Evolutionary conservation across 306 rosid species (phyloP).

Genomic region (Arachis hypogaea): DNA sequence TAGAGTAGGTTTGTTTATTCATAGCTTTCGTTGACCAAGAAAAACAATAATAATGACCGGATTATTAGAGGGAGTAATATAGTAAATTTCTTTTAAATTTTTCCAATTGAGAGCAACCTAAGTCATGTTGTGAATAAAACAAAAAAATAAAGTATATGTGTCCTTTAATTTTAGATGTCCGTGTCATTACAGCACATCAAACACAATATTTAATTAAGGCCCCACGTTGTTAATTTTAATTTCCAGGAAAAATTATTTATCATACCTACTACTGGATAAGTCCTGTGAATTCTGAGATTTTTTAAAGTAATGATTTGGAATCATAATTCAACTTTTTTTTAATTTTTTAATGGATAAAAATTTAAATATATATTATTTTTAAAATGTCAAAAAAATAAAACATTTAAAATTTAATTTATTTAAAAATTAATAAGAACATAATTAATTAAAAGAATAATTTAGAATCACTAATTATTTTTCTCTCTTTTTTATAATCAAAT

Average conservation of each 20-base stretch:
- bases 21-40: neutral
- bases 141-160: neutral
- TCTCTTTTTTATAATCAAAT: no score
- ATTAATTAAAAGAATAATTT: no score
- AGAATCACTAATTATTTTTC: no score
- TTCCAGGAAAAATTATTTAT: neutral
- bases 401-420: no score
- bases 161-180: neutral
- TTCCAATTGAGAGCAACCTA: neutral
- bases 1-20: conserved; percentile 12
- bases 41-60: conserved; percentile 8
- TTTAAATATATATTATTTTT: no score
- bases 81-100: no score
- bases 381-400: no score
- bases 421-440: no score
- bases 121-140: neutral
- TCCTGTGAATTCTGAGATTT: neutral
- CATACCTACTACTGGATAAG: neutral
- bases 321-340: no score
- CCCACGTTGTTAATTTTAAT: neutral
- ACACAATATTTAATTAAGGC: neutral
- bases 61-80: neutral
- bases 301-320: no score
- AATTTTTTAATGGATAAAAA: no score
- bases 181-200: neutral